Base-by-base conservation (phyloP, 768 basidiomycete genomes). In the Auricularia sp. region DNA sequence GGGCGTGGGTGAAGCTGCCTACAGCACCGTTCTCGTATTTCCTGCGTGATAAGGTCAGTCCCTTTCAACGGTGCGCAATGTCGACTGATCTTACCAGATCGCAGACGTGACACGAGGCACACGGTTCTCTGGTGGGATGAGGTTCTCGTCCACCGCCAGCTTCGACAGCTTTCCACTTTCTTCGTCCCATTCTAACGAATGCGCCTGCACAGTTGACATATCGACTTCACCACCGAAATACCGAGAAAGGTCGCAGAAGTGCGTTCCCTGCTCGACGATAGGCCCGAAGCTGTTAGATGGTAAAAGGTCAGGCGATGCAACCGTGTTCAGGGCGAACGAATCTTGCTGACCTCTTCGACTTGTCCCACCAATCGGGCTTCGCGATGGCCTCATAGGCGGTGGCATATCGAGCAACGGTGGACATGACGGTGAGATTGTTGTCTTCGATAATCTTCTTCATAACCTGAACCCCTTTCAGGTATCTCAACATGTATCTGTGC, bases 11-110 rank as follows among this genome's bases (percentile, higher is more conserved):
- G 65, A 83, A 74, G 7, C 73, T 74, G 8, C 81, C 82, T 35
- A 82, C 77, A 4, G 79, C 81, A n/a, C 82, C 81, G 53, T 73
- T 76, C 66, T 74, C 71, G 73, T 80, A 81, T 68, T 81, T 81
- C n/a, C n/a, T n/a, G n/a, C n/a, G n/a, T n/a, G n/a, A n/a, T n/a
- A n/a, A n/a, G n/a, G n/a, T n/a, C n/a, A n/a, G n/a, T n/a, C n/a
- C n/a, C n/a, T n/a, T n/a, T n/a, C n/a, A n/a, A n/a, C n/a, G n/a
- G n/a, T n/a, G n/a, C n/a, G n/a, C n/a, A n/a, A n/a, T n/a, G n/a
- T n/a, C n/a, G n/a, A n/a, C n/a, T n/a, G n/a, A n/a, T n/a, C n/a
- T n/a, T n/a, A n/a, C 82, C 82, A 83, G n/a, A 77, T 76, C 29
- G 82, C 81, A 62, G 74, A 73, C 29, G 81, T 82, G 43, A 81